phyloP scores from a whole-genome alignment of 2,329 filamentous ascomycete genomes.

The Keithomyces neogunnii region DNA sequence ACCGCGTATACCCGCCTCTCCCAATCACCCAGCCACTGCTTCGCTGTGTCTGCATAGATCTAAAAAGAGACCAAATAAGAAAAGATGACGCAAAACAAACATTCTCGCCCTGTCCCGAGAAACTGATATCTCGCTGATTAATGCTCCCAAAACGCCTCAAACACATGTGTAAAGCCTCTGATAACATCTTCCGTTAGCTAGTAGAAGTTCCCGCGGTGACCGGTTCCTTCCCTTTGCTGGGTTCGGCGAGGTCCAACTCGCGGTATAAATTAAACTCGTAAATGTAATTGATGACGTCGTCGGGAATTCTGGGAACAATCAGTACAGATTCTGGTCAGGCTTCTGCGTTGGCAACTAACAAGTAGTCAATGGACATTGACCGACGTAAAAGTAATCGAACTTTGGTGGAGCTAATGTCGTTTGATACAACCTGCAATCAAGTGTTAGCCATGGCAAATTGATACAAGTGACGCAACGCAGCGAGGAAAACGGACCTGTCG shows the following conservation, averaged over 20 bases:
- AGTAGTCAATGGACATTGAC: slow-evolving; percentile 73
- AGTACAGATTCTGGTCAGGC: neutral
- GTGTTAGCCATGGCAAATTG: neutral
- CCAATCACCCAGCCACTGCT: neutral
- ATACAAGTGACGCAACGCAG: neutral
- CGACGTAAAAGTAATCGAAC: slow-evolving; percentile 72
- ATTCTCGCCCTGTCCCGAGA: neutral
- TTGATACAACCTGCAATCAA: slow-evolving; percentile 49
- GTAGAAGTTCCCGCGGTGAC: neutral
- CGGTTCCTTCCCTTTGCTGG: slow-evolving; percentile 16
- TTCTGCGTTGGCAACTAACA: slow-evolving; percentile 15
- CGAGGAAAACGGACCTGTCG: slow-evolving; percentile 32
- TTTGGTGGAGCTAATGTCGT: slow-evolving; percentile 77
- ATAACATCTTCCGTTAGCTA: neutral
- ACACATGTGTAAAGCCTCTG: neutral
- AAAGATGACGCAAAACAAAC: neutral
- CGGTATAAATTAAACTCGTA: slow-evolving; percentile 57
- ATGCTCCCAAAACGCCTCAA: neutral
- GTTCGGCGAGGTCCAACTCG: slow-evolving; percentile 29
- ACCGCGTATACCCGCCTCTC: neutral
- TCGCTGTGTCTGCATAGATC: neutral
- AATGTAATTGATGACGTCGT: slow-evolving; percentile 67
- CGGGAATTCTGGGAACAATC: slow-evolving; percentile 38
- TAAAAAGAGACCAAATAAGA: neutral
- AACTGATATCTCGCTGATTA: neutral